phyloP scores from a whole-genome alignment of 2,329 filamentous ascomycete genomes.

The Westerdykella sp. region DNA sequence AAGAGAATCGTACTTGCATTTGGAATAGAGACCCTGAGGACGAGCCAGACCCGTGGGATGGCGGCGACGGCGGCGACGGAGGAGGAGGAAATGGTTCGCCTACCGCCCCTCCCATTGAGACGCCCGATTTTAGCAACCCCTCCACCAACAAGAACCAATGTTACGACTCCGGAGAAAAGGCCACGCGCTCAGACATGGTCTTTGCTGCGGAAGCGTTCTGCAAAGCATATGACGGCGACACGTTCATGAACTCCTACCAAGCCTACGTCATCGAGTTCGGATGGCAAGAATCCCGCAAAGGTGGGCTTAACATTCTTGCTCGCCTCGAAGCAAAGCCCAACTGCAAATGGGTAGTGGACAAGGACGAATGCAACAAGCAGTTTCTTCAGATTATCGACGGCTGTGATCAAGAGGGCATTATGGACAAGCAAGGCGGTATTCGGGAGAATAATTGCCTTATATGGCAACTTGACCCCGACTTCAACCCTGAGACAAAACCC shows the following conservation, averaged over 20 bases:
- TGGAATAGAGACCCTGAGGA: background rate
- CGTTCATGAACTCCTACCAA: background rate
- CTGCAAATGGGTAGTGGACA: constrained; percentile 1
- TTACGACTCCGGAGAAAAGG: constrained; percentile 2
- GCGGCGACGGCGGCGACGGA: background rate
- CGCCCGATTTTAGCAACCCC: constrained; percentile 1
- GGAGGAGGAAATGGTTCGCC: background rate
- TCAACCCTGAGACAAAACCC: background rate
- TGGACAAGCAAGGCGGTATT: constrained; percentile 4
- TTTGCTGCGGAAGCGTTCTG: constrained; percentile 2
- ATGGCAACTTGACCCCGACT: constrained; percentile 3
- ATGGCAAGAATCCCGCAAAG: constrained; percentile 4
- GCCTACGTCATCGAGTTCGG: constrained; percentile 1
- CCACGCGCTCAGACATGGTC: constrained; percentile 2
- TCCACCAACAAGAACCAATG: constrained; percentile 1
- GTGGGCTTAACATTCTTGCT: constrained; percentile 3
- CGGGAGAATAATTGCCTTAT: constrained; percentile 4
- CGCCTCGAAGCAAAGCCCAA: constrained; percentile 3
- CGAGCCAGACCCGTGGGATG: too few species aligned
- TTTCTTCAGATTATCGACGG: constrained; percentile 1
- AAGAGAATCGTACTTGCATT: background rate
- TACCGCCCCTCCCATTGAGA: background rate
- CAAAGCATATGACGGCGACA: constrained; percentile 1
- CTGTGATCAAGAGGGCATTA: constrained; percentile 5
- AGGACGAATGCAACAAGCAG: constrained; percentile 3